phyloP scores from a whole-genome alignment of 2,329 filamentous ascomycete genomes.

The Colletotrichum tabaci region DNA sequence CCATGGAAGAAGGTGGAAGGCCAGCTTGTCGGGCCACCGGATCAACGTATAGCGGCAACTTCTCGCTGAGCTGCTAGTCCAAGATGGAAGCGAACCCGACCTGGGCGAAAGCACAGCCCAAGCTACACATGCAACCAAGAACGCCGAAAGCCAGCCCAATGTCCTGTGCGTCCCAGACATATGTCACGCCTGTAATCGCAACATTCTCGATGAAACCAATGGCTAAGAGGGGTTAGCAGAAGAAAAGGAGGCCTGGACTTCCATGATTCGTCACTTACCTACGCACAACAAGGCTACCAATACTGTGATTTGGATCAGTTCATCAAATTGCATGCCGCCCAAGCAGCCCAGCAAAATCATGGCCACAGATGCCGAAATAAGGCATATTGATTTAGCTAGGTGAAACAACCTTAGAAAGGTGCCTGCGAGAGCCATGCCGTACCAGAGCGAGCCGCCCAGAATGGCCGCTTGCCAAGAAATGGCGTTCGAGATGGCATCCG shows the following conservation, averaged over 20 bases:
- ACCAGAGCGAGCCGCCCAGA: constrained; percentile 58
- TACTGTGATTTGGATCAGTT: background rate
- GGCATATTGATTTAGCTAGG: background rate
- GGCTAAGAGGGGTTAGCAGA: constrained; percentile 42
- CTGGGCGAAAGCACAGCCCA: constrained; percentile 56
- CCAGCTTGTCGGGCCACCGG: constrained; percentile 54
- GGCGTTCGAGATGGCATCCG: constrained; percentile 53
- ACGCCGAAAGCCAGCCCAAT: constrained; percentile 61
- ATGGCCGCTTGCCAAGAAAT: constrained; percentile 59
- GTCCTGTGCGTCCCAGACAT: constrained; percentile 62
- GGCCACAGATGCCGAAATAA: background rate
- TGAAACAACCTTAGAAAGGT: constrained; percentile 51
- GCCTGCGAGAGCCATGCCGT: constrained; percentile 57
- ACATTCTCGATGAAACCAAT: constrained; percentile 59
- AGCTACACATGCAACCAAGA: constrained; percentile 61
- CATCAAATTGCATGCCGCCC: background rate
- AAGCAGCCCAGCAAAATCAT: background rate
- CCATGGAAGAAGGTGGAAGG: constrained; percentile 52
- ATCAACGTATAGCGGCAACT: constrained; percentile 52
- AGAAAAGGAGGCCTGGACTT: background rate
- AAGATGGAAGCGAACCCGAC: constrained; percentile 56
- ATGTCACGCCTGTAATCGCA: constrained; percentile 59
- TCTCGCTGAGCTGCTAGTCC: constrained; percentile 52
- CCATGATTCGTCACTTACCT: constrained; percentile 23
- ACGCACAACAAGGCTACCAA: constrained; percentile 46